phyloP scores from a whole-genome alignment of 371 early-diverging fungal species.

The Coemansia sp. region DNA sequence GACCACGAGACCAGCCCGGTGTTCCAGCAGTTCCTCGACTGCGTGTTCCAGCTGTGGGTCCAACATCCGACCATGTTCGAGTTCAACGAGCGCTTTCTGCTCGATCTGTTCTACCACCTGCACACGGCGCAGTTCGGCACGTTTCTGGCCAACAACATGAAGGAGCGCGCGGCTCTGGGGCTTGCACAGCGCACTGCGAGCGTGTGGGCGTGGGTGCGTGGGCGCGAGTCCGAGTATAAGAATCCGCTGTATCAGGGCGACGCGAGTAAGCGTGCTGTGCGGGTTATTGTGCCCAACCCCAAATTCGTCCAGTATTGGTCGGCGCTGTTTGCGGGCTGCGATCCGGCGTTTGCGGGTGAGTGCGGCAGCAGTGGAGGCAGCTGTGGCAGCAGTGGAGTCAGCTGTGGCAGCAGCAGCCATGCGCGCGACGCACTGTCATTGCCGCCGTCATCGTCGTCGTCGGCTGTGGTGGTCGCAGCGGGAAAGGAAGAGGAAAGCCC shows the following conservation, averaged over 20 bases:
- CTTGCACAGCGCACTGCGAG: conserved; percentile 57
- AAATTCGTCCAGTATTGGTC: conserved; percentile 73
- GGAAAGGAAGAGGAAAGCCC: too few species aligned
- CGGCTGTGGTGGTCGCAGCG: too few species aligned
- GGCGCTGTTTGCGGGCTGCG: conserved; percentile 56
- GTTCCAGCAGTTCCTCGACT: conserved; percentile 94
- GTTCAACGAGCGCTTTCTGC: conserved; percentile 80
- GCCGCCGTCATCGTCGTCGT: too few species aligned
- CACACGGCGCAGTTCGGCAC: conserved; percentile 93
- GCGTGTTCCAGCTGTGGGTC: conserved; percentile 86
- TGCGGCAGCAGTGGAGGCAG: too few species aligned
- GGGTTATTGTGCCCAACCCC: conserved; percentile 64
- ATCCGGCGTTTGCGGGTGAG: conserved; percentile 16
- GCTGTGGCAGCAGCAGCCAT: too few species aligned
- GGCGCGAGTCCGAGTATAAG: background rate
- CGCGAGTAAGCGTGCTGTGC: conserved; percentile 28
- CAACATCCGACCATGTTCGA: conserved; percentile 89
- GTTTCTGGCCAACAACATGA: conserved; percentile 86
- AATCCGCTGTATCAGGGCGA: conserved; percentile 11
- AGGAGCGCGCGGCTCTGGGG: conserved; percentile 59
- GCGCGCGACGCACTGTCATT: too few species aligned
- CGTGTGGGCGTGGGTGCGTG: conserved; percentile 76
- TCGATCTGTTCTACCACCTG: conserved; percentile 76
- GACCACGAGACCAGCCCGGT: conserved; percentile 89
- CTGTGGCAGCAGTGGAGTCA: too few species aligned